phyloP scores from a whole-genome alignment of 2,329 filamentous ascomycete genomes.

The Ophiostoma triangulosporum region DNA sequence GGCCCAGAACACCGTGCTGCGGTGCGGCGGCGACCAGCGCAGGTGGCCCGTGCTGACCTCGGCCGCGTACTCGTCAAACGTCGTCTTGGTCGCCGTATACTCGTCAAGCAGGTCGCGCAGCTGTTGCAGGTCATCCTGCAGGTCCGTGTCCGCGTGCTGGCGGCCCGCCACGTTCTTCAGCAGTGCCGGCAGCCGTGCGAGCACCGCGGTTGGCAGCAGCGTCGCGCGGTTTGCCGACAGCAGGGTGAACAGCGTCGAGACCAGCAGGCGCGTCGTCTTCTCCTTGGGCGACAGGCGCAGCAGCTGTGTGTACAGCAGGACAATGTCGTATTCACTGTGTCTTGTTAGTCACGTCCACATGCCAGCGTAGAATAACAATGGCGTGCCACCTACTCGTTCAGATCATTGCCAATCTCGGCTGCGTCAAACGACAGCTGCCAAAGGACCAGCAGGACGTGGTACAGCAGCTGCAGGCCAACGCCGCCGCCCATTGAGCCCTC shows the following conservation, averaged over 20 bases:
- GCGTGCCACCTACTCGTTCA: slow-evolving; percentile 58
- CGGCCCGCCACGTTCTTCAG: slow-evolving; percentile 48
- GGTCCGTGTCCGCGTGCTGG: slow-evolving; percentile 50
- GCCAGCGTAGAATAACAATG: neutral
- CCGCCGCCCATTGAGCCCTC: slow-evolving; percentile 59
- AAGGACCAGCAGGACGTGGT: slow-evolving; percentile 82
- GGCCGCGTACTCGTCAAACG: slow-evolving; percentile 79
- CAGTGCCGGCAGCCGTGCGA: slow-evolving; percentile 64
- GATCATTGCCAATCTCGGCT: slow-evolving; percentile 53
- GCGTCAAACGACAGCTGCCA: slow-evolving; percentile 98
- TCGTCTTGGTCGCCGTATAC: slow-evolving; percentile 57
- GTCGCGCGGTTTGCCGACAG: slow-evolving; percentile 56
- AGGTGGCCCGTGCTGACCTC: slow-evolving; percentile 79
- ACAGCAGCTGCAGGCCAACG: slow-evolving; percentile 82
- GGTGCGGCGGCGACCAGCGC: slow-evolving; percentile 85
- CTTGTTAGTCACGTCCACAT: neutral
- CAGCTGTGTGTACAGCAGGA: slow-evolving; percentile 84
- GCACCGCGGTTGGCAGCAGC: slow-evolving; percentile 69
- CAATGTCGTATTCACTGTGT: slow-evolving; percentile 78
- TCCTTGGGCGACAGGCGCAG: slow-evolving; percentile 90
- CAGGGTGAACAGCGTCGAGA: slow-evolving; percentile 82
- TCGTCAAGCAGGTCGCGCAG: slow-evolving; percentile 52
- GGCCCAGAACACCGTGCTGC: slow-evolving; percentile 76
- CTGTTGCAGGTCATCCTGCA: slow-evolving; percentile 46
- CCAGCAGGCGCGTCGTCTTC: slow-evolving; percentile 84